Percentiles rank a stretch among this genome's conserved stretches.
Evolutionary conservation across 1,284 basidiomycete species (phyloP).

Genomic region (Fomitopsis betulina): DNA sequence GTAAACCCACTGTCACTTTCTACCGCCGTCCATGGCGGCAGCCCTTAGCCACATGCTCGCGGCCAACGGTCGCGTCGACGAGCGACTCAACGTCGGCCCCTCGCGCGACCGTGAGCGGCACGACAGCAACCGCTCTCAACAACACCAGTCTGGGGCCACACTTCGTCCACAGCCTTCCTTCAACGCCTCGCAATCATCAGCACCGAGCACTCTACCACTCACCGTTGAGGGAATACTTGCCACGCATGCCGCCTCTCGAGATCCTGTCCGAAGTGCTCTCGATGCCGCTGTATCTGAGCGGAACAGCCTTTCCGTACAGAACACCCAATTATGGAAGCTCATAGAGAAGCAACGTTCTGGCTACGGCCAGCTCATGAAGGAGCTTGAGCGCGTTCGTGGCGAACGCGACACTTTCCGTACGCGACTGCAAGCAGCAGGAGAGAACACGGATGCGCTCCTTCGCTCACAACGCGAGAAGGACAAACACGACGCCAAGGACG

Average conservation of each 20-base stretch:
- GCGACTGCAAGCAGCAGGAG: conserved; percentile 40
- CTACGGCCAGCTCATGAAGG: conserved; percentile 71
- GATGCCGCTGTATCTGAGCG: conserved; percentile 73
- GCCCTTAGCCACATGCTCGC: background rate
- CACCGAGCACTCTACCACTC: conserved; percentile 30
- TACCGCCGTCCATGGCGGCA: conserved; percentile 4
- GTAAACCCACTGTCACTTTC: background rate
- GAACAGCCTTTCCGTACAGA: conserved; percentile 75
- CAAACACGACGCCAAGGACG: conserved; percentile 24
- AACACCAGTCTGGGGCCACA: conserved; percentile 17
- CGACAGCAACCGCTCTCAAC: conserved; percentile 10
- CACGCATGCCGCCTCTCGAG: conserved; percentile 42
- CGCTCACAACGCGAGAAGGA: conserved; percentile 29
- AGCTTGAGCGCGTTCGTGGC: conserved; percentile 73
- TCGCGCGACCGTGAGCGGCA: conserved; percentile 9
- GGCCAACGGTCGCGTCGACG: background rate
- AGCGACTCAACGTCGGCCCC: conserved; percentile 1
- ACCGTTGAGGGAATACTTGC: conserved; percentile 54
- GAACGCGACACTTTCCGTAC: conserved; percentile 72
- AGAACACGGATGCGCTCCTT: conserved; percentile 31
- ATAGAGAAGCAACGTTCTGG: conserved; percentile 82
- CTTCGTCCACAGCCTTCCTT: conserved; percentile 21
- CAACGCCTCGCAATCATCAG: conserved; percentile 21
- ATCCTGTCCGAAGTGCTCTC: conserved; percentile 64
- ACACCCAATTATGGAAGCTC: conserved; percentile 87